Base-by-base conservation (phyloP, 345 rosid species). In the Moricandia arvensis region DNA sequence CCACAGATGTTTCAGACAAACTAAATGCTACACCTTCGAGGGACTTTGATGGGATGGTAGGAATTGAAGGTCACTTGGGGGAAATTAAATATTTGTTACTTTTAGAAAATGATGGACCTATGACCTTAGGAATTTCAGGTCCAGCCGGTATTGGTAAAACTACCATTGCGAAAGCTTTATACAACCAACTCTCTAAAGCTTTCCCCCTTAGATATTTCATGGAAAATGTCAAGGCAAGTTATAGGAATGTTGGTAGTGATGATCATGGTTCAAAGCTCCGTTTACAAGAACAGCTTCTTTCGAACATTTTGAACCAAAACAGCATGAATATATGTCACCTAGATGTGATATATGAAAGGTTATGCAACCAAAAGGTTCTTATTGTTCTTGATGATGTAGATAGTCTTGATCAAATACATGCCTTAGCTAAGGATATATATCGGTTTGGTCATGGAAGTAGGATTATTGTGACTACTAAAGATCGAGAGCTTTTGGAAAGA, bases 371-470 rank as follows among this genome's bases (percentile, higher is more conserved):
- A 33, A 68, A 68, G 18, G 49, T 34, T 18, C 49, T 68, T 5
- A 68, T 68, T 1, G 5, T 54, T 68, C 62, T 68, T 12, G 72
- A 68, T 54, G 72, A 34, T 68, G 62, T 68, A 7, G 62, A 68
- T 34, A 34, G 30, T 33, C 2, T 68, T 7, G 47, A 68, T 4
- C 72, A 68, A 12, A 5, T 18, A 54, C 29, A 54, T 54, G 59
- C 6, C 1, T 54, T 54, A 5, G 59, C 59, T 8, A 54, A 54
- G 13, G 59, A 54, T 54, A 18, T 54, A 54, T 54, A 18, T 54
- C 5, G 0, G 18, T 54, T 54, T 54, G 27, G 59, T 54, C 13
- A 27, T 54, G 12, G 58, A 53, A 53, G 58, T 53, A 53, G 27
- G 58, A 53, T 53, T 53, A 18, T 21, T 9, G 30, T 54, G 59